Base-by-base conservation (phyloP, 129 eudicot species). In the Pseudognaphalium luteoalbum region DNA sequence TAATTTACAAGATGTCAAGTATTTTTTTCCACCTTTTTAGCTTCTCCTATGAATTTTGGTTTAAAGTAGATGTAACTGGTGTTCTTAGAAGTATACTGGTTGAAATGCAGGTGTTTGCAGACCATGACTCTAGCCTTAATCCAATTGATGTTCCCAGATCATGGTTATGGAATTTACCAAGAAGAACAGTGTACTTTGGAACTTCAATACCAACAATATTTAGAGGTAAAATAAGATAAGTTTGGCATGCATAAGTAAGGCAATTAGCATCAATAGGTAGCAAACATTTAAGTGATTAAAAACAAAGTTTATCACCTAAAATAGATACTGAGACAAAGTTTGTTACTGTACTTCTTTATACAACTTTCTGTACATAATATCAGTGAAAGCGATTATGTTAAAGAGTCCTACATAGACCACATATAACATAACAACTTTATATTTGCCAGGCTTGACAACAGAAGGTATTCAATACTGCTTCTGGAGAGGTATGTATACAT, bases 181-280 rank as follows among this genome's bases (percentile, higher is more conserved):
- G 99, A 77, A 76, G 96, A 75, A 95, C 94, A 14, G 97, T 95
- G 71, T 95, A 80, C 85, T 95, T 92, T 76, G 99, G 99, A 70
- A 91, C 96, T 66, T 87, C 93, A 4, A 77, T 95, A 79, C 88
- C 96, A 25, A 80, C 95, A 16, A 86, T 95, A 42, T 92, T 91
- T 68, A 95, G 83, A 89, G 99, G 99, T 89, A 78, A 85, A 34
- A 80, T 28, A 15, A 42, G 41, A 21, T 35, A 64, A 5, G 57
- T 14, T 74, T 65, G 22, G 32, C 44, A 29, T 16, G 15, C 44
- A 65, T 32, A 29, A 16, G 28, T 65, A 65, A 0, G 21, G 20
- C 22, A 57, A 19, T 47, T 57, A 19, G 29, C 62, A 57, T 52
- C 22, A 8, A 20, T 6, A 57, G 62, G 62, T 57, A 54, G 6